A percentile compares a stretch with the other conserved stretches of the same genome.
Evolutionary conservation across 768 basidiomycete genomes (phyloP).

Genomic region (Suillus americanus): DNA sequence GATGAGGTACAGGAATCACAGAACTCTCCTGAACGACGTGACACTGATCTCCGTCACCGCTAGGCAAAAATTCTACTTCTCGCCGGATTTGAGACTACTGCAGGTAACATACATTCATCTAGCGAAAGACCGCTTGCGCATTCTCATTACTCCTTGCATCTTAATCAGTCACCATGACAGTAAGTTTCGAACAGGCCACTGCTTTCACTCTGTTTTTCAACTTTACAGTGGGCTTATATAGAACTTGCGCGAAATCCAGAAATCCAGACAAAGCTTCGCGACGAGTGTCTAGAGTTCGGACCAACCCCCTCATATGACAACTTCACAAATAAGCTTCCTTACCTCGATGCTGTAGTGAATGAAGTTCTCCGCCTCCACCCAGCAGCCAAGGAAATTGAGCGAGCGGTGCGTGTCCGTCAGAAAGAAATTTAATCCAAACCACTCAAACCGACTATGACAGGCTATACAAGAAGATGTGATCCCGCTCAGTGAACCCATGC

Average conservation of each 20-base stretch:
- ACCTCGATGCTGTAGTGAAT: constrained; percentile 41
- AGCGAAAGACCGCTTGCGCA: not conserved
- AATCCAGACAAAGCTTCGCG: constrained; percentile 26
- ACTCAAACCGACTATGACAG: constrained; percentile 17
- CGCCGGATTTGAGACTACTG: constrained; percentile 19
- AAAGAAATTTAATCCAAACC: not conserved
- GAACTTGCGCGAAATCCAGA: constrained; percentile 29
- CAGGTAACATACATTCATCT: constrained; percentile 19
- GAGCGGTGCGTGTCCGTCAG: constrained; percentile 26
- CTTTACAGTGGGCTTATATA: constrained; percentile 32
- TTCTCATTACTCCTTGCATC: not conserved
- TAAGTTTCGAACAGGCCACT: not conserved
- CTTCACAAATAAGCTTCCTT: constrained; percentile 35
- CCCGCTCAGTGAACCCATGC: constrained; percentile 34
- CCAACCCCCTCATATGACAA: constrained; percentile 39
- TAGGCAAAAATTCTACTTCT: constrained; percentile 16
- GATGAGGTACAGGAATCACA: not conserved
- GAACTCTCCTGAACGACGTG: not conserved
- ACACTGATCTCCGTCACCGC: not conserved
- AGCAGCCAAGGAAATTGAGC: constrained; percentile 28
- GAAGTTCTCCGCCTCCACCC: constrained; percentile 42
- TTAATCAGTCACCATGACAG: constrained; percentile 10
- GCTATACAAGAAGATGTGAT: constrained; percentile 39
- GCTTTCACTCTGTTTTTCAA: not conserved
- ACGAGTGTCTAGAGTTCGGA: constrained; percentile 24